Conservation (phyloP, 495 filamentous ascomycete species). For the Melanomma pulvis-pyrius region DNA sequence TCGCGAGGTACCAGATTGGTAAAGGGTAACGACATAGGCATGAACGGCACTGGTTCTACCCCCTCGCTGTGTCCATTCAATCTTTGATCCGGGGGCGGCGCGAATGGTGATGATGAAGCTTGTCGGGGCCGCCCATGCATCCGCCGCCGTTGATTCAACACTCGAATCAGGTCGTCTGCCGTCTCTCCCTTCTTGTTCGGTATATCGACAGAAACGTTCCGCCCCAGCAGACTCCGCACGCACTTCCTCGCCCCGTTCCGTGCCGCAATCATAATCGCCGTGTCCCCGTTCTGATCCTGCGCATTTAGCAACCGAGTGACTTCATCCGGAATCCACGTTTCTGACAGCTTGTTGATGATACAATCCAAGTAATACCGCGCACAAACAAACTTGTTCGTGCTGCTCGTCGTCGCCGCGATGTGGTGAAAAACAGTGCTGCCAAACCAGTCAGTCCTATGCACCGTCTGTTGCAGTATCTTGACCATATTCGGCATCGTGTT, state of each 20-base stretch:
- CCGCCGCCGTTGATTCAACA: conserved; percentile 55
- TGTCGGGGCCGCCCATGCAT: conserved; percentile 52
- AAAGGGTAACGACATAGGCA: conserved; percentile 20
- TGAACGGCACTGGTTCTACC: conserved; percentile 1
- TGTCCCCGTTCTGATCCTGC: conserved; percentile 83
- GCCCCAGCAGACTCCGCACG: conserved; percentile 69
- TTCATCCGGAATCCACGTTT: conserved; percentile 65
- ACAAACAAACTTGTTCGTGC: conserved; percentile 75
- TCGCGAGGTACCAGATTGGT: conserved; percentile 36
- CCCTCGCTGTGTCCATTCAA: conserved; percentile 28
- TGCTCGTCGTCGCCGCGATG: conserved; percentile 78
- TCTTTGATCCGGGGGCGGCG: conserved; percentile 48
- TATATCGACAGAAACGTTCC: conserved; percentile 75
- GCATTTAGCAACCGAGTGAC: conserved; percentile 70
- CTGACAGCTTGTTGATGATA: conserved; percentile 79
- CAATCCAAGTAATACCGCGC: conserved; percentile 91
- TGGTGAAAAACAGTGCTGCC: conserved; percentile 90
- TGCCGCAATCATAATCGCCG: conserved; percentile 84
- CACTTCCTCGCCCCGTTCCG: conserved; percentile 75
- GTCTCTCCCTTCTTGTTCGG: conserved; percentile 77
- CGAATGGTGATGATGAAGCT: conserved; percentile 65
- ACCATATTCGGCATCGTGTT: conserved; percentile 80
- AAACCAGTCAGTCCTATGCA: conserved; percentile 72
- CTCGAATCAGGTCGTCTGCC: conserved; percentile 68
- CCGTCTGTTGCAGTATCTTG: conserved; percentile 73